Evolutionary conservation across 169 alveolate species (phyloP), one percentile per base, ranked within the genome.

Genomic region (Eimeria sp.): DNA sequence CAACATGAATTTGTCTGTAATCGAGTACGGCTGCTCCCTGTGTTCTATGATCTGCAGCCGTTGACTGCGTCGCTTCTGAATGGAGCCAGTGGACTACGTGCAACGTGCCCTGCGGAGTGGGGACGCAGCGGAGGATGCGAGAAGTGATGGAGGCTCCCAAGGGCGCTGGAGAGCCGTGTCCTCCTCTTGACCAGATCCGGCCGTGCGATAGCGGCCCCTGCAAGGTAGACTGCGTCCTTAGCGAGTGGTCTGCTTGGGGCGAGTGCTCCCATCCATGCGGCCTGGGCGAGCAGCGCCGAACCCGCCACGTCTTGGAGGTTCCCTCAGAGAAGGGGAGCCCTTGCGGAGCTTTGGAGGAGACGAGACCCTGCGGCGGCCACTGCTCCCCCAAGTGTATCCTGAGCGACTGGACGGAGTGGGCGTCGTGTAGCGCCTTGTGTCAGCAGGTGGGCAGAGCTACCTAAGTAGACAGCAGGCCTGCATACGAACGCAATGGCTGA

Each of bases 51-150:
- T 33, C 33, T 40, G 62, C 96, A 74, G 96, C 97, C 46, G 66
- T 95, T 10, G 98, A 91, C 91, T 97, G 98, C 82, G 94, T 85
- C 23, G 96, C 97, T 23, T 95, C 97, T 6, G 97, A 96, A 62
- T 97, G 98, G 98, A 87, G 97, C 66, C 96, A 77, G 56, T 97
- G 98, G 98, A 74, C 95, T 25, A 89, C 96, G 11, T 97, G 98
- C 91, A 68, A 96, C 49, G 97, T 97, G 23, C 78, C 96, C 49
- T 97, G 98, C 64, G 97, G 97, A 23, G 95, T 97, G 52, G 97
- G 98, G 60, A 64, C 95, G 33, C 85, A 90, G 54, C 72, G 78
- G 71, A 52, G 98, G 27, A 72, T 85, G 76, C 96, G 98, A 49
- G 96, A 88, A 58, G 90, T 97, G n/a, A 96, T 96, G 52, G 56